A percentile compares a stretch with the other conserved stretches of the same genome.
Evolutionary conservation across 805 yeast genomes (phyloP).

Genomic region (Wickerhamiella brachini): DNA sequence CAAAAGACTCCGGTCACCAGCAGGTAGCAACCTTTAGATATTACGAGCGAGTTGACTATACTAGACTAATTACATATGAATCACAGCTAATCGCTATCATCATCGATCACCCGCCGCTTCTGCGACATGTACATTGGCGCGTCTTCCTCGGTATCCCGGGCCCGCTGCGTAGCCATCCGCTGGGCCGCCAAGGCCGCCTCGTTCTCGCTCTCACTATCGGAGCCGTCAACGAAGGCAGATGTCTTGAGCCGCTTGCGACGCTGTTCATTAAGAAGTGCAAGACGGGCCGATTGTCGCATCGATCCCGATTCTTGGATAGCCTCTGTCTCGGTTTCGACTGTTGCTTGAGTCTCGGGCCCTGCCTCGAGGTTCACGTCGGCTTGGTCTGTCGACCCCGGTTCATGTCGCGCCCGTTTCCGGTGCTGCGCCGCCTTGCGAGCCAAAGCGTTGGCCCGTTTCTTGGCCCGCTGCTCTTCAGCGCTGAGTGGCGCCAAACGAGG

Average conservation of each 20-base stretch:
- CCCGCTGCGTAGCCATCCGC: not conserved
- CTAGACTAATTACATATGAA: no score
- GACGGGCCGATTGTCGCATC: no score
- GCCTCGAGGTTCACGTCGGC: not conserved
- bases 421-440: slow-evolving; percentile 8
- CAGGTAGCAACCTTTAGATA: no score
- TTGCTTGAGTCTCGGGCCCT: not conserved
- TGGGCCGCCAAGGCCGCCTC: not conserved
- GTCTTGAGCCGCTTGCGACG: not conserved
- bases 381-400: not conserved
- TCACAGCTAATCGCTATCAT: not conserved
- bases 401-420: slow-evolving; percentile 9
- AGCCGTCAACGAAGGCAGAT: slow-evolving; percentile 2
- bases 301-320: not conserved
- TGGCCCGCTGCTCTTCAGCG: slow-evolving; percentile 16
- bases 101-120: not conserved
- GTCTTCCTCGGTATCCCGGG: not conserved
- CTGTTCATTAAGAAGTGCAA: not conserved
- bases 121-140: not conserved
- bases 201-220: not conserved
- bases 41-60: no score
- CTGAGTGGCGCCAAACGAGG: slow-evolving; percentile 16
- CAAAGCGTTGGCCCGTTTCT: slow-evolving; percentile 3
- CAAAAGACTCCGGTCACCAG: no score
- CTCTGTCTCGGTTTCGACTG: not conserved